These are phyloP conservation scores for Pilobolus umbonatus DNA, from an alignment of 192 early-diverging fungal species.

Conservation along the genomic window DNA sequence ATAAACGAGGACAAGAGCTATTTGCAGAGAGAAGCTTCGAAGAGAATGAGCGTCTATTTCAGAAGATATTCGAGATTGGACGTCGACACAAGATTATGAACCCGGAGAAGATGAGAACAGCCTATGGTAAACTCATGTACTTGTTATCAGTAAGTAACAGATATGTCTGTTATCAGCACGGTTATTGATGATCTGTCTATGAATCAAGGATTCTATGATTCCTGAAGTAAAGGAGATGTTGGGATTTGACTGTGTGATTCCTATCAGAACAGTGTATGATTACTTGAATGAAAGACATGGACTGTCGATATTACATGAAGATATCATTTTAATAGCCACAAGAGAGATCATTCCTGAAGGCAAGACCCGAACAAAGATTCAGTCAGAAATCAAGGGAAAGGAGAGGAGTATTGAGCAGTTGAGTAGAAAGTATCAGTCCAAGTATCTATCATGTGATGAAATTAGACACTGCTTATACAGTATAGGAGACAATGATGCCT, in stretches of 20 bases:
- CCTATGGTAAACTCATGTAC: slow-evolving; percentile 97
- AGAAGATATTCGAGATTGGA: slow-evolving; percentile 63
- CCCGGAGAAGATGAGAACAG: slow-evolving; percentile 94
- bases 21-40: slow-evolving; percentile 62
- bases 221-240: slow-evolving; percentile 75
- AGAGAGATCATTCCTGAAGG: slow-evolving; percentile 66
- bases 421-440: slow-evolving; percentile 69
- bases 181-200: not conserved
- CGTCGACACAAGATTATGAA: slow-evolving; percentile 85
- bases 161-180: not conserved
- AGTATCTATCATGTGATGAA: slow-evolving; percentile 54
- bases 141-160: slow-evolving; percentile 61
- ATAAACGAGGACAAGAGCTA: slow-evolving; percentile 74
- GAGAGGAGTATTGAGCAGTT: slow-evolving; percentile 88
- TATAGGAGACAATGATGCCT: slow-evolving; percentile 97
- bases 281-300: slow-evolving; percentile 65
- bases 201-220: slow-evolving; percentile 59
- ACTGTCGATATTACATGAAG: slow-evolving; percentile 70
- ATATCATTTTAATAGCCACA: slow-evolving; percentile 70
- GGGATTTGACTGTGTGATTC: slow-evolving; percentile 70
- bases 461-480: slow-evolving; percentile 88
- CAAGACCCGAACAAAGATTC: slow-evolving; percentile 61
- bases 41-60: slow-evolving; percentile 77
- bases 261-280: slow-evolving; percentile 87
- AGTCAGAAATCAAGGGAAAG: slow-evolving; percentile 84